Evolutionary conservation across 2,329 filamentous ascomycete genomes (phyloP), one percentile per base, ranked within the genome.

Genomic region (Metarhizium robertsii): DNA sequence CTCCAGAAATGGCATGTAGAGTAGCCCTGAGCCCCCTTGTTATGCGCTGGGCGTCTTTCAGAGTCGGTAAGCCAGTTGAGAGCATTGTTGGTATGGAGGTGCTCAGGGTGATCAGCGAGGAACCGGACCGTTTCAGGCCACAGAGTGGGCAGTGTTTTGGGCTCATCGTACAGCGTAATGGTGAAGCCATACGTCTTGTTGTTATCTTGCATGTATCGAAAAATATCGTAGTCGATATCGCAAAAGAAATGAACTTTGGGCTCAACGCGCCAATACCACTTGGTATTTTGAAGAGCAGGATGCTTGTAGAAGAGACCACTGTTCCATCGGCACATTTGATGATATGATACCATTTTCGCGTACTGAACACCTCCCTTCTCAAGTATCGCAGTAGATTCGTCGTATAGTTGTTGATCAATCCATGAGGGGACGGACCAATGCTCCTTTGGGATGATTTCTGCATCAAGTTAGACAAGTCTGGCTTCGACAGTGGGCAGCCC

Each of bases 121-220:
- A 97, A 99, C 70, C 94, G 92, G 61, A 86, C 76, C 0, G 92
- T 97, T 71, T 96, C 90, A n/a, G 94, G 92, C 94, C 94, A 99
- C 32, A 99, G 79, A 0, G 84, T 87, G 2, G 89, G 85, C 50
- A 99, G 89, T 46, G 88, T 92, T 65, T 90, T 79, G 13, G 94
- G 90, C 36, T 87, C 86, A 71, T 99, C 94, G 77, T 95, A 97
- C 47, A 99, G 84, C 72, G 90, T 96, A 75, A 99, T 95, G 60
- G 92, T 97, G 75, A 97, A 99, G 61, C 94, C 94, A 71, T 99
- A 99, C 4, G 92, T 97, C 75, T 97, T 96, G 78, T 99, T 96
- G 76, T 95, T 84, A 73, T 99, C 94, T 65, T 90, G 83, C 94
- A 99, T 96, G 76, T 90, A 99, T 60, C 88, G 86, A 79, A 99